Evolutionary conservation across 257 asterid species (phyloP).

Genomic region (Ophiorrhiza pumila): DNA sequence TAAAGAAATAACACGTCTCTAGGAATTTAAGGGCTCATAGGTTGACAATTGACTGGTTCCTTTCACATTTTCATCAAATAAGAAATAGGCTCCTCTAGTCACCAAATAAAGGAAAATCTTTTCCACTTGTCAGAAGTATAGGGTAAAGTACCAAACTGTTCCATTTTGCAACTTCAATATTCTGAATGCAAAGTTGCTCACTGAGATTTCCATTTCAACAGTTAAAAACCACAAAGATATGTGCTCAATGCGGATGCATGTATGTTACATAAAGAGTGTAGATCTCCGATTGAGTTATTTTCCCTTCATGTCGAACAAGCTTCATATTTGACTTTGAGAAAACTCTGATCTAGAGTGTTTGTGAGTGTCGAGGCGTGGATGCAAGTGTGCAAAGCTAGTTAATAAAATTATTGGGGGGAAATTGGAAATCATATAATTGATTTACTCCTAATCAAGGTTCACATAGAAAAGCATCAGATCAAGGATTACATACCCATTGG

Average conservation of each 20-base stretch:
- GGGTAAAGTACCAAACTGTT: background rate
- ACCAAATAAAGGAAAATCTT: background rate
- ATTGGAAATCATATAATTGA: background rate
- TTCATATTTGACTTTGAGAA: background rate
- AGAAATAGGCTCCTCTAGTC: background rate
- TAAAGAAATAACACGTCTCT: too few species aligned
- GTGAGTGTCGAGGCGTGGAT: background rate
- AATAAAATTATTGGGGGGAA: background rate
- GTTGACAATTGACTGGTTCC: too few species aligned
- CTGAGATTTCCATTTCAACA: background rate
- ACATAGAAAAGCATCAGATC: background rate
- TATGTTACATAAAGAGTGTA: background rate
- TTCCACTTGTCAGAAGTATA: background rate
- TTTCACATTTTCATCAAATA: background rate
- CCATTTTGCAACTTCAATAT: background rate
- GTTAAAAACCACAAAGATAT: background rate
- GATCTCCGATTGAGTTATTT: background rate
- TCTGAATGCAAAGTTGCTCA: background rate
- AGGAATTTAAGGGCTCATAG: too few species aligned
- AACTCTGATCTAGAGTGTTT: background rate
- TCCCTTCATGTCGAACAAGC: background rate
- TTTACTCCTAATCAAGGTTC: background rate
- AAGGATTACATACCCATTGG: slow-evolving; percentile 61
- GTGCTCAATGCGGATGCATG: background rate
- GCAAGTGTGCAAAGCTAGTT: background rate